These are phyloP conservation scores for Lentinula guzmanii DNA, from an alignment of 768 basidiomycete species.

Conservation along the genomic window DNA sequence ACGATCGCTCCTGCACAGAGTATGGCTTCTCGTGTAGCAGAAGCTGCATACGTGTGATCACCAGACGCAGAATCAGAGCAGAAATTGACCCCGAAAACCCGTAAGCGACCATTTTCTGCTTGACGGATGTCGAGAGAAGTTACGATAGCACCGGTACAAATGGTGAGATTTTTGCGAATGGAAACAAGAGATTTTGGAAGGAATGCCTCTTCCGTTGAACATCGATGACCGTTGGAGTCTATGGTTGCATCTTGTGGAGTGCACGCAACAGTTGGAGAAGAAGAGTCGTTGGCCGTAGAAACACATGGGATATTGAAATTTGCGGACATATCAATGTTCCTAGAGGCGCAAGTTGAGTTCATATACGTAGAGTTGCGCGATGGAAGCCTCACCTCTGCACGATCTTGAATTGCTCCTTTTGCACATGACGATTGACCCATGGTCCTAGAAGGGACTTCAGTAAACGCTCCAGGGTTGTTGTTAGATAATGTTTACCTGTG, in stretches of 20 bases:
- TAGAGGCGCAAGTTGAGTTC: background rate
- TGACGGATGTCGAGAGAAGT: conserved; percentile 8
- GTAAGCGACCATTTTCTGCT: background rate
- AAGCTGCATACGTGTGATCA: background rate
- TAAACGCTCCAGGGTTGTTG: too few species aligned
- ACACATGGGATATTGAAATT: conserved; percentile 15
- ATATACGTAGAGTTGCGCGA: background rate
- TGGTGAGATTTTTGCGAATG: conserved; percentile 13
- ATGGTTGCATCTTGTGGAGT: conserved; percentile 16
- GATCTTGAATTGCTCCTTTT: conserved; percentile 5
- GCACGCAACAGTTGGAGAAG: conserved; percentile 12
- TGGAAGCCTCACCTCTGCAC: conserved; percentile 2
- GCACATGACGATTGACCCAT: conserved; percentile 11
- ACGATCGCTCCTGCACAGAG: conserved; percentile 10
- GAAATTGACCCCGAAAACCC: conserved; percentile 4
- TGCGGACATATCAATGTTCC: conserved; percentile 9
- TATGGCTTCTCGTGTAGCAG: conserved; percentile 7
- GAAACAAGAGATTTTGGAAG: conserved; percentile 9
- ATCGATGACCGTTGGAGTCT: conserved; percentile 13
- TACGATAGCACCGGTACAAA: conserved; percentile 17
- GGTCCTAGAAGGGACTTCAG: conserved; percentile 7
- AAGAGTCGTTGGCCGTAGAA: conserved; percentile 14
- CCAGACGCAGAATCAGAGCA: background rate
- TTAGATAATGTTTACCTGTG: conserved; percentile 5
- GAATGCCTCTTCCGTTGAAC: conserved; percentile 18